These are phyloP conservation scores for Cytidiella melzeri DNA, from an alignment of 768 basidiomycete species.

Conservation along the genomic window DNA sequence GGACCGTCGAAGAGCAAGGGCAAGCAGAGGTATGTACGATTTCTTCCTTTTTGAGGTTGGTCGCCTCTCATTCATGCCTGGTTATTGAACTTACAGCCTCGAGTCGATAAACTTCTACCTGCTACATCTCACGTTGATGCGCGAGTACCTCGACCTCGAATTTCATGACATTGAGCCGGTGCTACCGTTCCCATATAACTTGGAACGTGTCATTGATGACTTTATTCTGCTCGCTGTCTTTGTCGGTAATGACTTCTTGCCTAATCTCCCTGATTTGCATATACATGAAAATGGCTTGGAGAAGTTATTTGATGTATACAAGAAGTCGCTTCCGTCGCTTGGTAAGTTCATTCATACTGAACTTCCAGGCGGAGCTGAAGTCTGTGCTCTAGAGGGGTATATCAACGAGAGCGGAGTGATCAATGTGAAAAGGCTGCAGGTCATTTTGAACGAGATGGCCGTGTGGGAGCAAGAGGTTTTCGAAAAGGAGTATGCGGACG, in stretches of 20 bases:
- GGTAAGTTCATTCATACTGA: conserved; percentile 29
- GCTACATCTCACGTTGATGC: conserved; percentile 87
- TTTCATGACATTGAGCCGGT: conserved; percentile 66
- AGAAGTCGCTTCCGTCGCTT: conserved; percentile 77
- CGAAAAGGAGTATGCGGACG: conserved; percentile 84
- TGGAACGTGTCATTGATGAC: conserved; percentile 96
- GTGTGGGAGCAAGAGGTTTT: conserved; percentile 87
- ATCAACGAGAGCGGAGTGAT: conserved; percentile 87
- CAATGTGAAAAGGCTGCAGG: conserved; percentile 71
- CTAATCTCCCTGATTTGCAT: conserved; percentile 92
- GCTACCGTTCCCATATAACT: conserved; percentile 76
- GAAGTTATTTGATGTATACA: conserved; percentile 91
- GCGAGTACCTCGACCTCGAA: conserved; percentile 96
- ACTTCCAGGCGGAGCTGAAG: background rate
- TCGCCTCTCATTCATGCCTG: background rate
- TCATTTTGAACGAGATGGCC: conserved; percentile 84
- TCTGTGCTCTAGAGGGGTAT: conserved; percentile 66
- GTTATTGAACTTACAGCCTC: conserved; percentile 28
- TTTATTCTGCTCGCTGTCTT: conserved; percentile 96
- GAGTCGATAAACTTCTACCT: conserved; percentile 92
- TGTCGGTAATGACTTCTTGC: conserved; percentile 96
- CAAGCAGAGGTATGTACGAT: conserved; percentile 37
- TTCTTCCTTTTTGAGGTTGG: background rate
- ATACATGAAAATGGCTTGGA: conserved; percentile 97
- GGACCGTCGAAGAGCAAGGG: conserved; percentile 78